Conservation (phyloP, 306 rosid species). For the Vachellia collinsii region DNA sequence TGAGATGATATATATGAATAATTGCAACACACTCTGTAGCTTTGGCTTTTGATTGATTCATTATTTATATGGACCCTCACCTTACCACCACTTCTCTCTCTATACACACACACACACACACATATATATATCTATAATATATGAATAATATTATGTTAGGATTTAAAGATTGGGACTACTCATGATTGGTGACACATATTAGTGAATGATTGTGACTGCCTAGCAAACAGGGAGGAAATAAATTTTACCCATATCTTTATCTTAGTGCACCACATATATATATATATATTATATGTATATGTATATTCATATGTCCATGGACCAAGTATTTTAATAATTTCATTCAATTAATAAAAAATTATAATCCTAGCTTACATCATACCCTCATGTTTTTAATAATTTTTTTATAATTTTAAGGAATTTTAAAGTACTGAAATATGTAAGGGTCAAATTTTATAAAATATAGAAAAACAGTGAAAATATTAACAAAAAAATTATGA, state of each 20-base stretch:
- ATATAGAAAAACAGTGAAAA: too few relatives aligned
- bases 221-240: background rate
- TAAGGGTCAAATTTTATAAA: too few relatives aligned
- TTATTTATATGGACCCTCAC: conserved; percentile 50
- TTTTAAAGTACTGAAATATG: too few relatives aligned
- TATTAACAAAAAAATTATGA: too few relatives aligned
- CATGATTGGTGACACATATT: background rate
- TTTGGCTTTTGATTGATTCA: conserved; percentile 57
- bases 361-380: too few relatives aligned
- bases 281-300: too few relatives aligned
- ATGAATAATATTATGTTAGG: conserved; percentile 36
- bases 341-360: background rate
- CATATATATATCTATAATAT: background rate
- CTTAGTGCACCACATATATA: background rate
- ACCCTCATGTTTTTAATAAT: too few relatives aligned
- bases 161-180: conserved; percentile 4
- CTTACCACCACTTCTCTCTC: conserved; percentile 10
- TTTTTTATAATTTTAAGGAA: too few relatives aligned
- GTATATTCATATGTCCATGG: background rate
- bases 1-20: conserved; percentile 62
- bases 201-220: conserved; percentile 13
- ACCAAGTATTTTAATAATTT: background rate
- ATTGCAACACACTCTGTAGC: conserved; percentile 62
- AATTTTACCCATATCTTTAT: background rate
- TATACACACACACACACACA: background rate